Conservation (phyloP, 2,329 filamentous ascomycete species). For the Raffaelea arxii region DNA sequence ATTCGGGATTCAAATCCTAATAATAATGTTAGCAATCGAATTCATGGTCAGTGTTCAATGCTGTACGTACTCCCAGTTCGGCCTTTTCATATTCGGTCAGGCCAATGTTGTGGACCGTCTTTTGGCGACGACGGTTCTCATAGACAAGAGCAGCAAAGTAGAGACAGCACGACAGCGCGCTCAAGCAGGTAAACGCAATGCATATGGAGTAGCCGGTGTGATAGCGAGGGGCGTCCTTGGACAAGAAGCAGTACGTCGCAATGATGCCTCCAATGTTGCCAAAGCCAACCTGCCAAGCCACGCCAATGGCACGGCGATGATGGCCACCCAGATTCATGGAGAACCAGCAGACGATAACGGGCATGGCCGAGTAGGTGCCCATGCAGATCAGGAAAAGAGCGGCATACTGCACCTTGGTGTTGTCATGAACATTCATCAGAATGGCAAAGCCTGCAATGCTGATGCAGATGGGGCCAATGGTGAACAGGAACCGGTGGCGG, state of each 20-base stretch:
- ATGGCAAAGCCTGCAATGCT: constrained; percentile 67
- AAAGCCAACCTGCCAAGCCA: constrained; percentile 69
- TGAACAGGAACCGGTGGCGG: constrained; percentile 66
- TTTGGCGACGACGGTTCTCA: constrained; percentile 53
- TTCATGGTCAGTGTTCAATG: background rate
- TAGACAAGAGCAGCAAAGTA: constrained; percentile 50
- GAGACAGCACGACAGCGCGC: constrained; percentile 46
- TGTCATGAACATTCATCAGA: constrained; percentile 60
- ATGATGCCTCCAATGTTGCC: constrained; percentile 75
- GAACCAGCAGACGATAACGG: constrained; percentile 76
- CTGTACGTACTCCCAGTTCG: constrained; percentile 28
- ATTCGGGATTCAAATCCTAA: constrained; percentile 25
- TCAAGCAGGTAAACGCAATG: constrained; percentile 62
- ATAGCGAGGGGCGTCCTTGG: constrained; percentile 58
- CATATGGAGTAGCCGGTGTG: constrained; percentile 68
- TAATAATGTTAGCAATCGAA: constrained; percentile 2
- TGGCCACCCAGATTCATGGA: constrained; percentile 72
- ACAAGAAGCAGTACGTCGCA: constrained; percentile 59
- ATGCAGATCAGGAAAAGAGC: constrained; percentile 74
- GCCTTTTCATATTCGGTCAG: constrained; percentile 26
- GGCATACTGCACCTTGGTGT: constrained; percentile 59
- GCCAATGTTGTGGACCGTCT: constrained; percentile 15
- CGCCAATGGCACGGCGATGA: constrained; percentile 58
- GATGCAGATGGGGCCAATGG: constrained; percentile 57
- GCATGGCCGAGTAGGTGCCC: constrained; percentile 81